A percentile compares a stretch with the other conserved stretches of the same genome.
Evolutionary conservation across 768 basidiomycete species (phyloP).

Genomic region (Coprinellus micaceus): DNA sequence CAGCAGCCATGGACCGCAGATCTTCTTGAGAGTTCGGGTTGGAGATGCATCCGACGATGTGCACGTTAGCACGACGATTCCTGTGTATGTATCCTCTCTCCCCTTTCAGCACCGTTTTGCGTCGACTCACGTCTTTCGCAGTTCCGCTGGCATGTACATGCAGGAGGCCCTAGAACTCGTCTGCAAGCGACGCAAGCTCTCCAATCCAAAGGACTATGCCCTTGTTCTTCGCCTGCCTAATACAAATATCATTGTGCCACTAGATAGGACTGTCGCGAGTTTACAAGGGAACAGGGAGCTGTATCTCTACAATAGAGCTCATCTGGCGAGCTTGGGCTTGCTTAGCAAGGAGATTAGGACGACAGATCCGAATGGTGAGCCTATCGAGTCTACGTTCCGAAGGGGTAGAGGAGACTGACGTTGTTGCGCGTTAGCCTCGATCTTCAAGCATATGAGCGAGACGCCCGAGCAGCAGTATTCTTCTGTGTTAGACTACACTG

Average conservation of each 20-base stretch:
- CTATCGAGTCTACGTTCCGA: neutral
- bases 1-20: constrained; percentile 71
- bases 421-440: constrained; percentile 58
- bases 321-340: constrained; percentile 69
- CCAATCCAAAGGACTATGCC: constrained; percentile 77
- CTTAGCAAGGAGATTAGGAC: constrained; percentile 65
- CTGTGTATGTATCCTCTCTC: constrained; percentile 60
- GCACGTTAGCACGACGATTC: constrained; percentile 86
- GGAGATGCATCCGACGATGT: constrained; percentile 78
- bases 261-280: constrained; percentile 95
- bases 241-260: constrained; percentile 74
- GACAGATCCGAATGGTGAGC: constrained; percentile 87
- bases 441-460: constrained; percentile 87
- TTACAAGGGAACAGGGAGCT: constrained; percentile 85
- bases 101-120: neutral
- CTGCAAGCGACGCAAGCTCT: constrained; percentile 64
- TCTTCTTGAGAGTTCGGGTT: constrained; percentile 79
- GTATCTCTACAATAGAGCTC: constrained; percentile 72
- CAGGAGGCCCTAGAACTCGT: constrained; percentile 90
- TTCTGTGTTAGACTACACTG: constrained; percentile 70
- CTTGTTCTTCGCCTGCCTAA: constrained; percentile 70
- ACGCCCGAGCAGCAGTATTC: constrained; percentile 55
- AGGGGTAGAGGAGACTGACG: too few species aligned
- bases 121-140: constrained; percentile 21
- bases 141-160: constrained; percentile 92